These are phyloP conservation scores for Salvia hispanica DNA, from an alignment of 257 asterid species.

Conservation along the genomic window DNA sequence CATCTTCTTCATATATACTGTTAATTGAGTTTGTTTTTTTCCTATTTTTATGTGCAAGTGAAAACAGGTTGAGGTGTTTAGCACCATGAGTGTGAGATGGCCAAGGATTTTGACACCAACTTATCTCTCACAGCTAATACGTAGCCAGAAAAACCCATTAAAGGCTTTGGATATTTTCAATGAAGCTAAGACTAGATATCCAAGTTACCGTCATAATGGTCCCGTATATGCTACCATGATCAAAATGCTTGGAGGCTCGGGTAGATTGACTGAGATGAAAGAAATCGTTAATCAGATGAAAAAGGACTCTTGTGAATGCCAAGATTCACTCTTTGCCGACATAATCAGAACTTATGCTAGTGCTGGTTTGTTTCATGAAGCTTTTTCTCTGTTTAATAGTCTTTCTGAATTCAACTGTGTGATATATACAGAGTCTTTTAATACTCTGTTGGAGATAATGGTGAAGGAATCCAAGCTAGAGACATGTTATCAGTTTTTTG, in stretches of 20 bases:
- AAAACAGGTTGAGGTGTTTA: conserved; percentile 25
- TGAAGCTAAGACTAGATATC: conserved; percentile 63
- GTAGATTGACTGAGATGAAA: conserved; percentile 70
- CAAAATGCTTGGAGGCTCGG: conserved; percentile 62
- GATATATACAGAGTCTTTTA: conserved; percentile 69
- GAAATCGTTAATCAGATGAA: conserved; percentile 64
- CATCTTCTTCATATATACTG: neutral
- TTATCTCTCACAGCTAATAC: conserved; percentile 66
- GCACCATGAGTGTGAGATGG: conserved; percentile 72
- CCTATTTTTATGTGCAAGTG: neutral
- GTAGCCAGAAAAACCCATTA: conserved; percentile 71
- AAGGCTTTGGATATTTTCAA: conserved; percentile 75
- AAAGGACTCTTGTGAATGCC: conserved; percentile 76
- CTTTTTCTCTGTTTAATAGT: conserved; percentile 63
- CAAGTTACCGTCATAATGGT: conserved; percentile 75
- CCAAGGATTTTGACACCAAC: conserved; percentile 77
- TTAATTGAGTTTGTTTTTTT: neutral
- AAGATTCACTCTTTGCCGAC: conserved; percentile 61
- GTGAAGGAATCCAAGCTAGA: conserved; percentile 62
- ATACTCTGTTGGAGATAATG: conserved; percentile 72
- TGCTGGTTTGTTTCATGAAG: conserved; percentile 67
- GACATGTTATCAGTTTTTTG: conserved; percentile 54
- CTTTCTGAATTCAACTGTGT: conserved; percentile 83
- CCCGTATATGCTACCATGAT: conserved; percentile 77
- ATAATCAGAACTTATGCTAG: conserved; percentile 60